Evolutionary conservation across 2,329 filamentous ascomycete species (phyloP).

Genomic region (Aureobasidium sp.): DNA sequence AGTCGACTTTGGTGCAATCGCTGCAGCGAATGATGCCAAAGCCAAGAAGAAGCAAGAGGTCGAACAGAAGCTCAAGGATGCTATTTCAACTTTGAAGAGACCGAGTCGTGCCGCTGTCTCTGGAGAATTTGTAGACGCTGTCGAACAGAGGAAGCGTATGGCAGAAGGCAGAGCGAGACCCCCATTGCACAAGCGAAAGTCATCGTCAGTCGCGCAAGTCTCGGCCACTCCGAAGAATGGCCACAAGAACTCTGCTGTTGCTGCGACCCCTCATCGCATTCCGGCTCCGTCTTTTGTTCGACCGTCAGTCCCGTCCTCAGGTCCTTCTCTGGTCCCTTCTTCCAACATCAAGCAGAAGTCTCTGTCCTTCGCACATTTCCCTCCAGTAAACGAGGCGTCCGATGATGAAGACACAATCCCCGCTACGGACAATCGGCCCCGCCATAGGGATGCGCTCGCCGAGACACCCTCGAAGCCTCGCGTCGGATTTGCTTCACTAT

Average conservation of each 20-base stretch:
- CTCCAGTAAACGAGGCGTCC: constrained; percentile 14
- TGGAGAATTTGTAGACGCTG: constrained; percentile 59
- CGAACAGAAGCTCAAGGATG: constrained; percentile 64
- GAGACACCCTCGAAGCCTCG: constrained; percentile 16
- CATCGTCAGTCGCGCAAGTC: constrained; percentile 28
- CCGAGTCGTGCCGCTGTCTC: constrained; percentile 66
- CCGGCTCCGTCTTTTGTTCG: constrained; percentile 19
- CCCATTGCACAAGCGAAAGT: constrained; percentile 23
- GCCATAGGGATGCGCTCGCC: constrained; percentile 18
- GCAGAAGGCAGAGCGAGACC: constrained; percentile 25
- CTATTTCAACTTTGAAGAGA: constrained; percentile 66
- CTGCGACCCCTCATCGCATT: constrained; percentile 24
- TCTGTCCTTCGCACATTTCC: constrained; percentile 17
- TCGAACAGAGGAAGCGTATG: constrained; percentile 48
- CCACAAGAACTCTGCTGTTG: constrained; percentile 27
- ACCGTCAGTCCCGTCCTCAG: constrained; percentile 19
- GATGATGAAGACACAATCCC: constrained; percentile 18
- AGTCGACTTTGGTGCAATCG: constrained; percentile 48
- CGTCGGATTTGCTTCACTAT: not conserved
- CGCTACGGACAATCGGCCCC: not conserved
- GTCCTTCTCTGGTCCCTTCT: constrained; percentile 33
- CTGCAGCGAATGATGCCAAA: constrained; percentile 49
- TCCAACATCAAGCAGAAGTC: constrained; percentile 30
- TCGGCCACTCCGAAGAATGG: constrained; percentile 36
- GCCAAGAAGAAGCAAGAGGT: constrained; percentile 59